A percentile compares a stretch with the other conserved stretches of the same genome.
Evolutionary conservation across 257 asterid genomes (phyloP).

Genomic region (Nicotiana tomentosiformis): DNA sequence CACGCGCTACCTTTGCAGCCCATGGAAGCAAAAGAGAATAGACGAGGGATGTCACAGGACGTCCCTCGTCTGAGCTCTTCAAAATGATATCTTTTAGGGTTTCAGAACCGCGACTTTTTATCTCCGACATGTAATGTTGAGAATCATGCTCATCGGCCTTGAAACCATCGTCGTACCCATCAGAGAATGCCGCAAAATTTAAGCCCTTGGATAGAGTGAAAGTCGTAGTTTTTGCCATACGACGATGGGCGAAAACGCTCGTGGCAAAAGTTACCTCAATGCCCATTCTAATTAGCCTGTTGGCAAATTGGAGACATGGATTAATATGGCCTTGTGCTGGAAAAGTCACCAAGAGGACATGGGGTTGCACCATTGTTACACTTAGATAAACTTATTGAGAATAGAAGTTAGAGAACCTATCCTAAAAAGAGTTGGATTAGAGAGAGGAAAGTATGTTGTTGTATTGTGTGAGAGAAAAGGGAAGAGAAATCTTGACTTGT

Average conservation of each 20-base stretch:
- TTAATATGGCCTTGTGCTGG: conserved; percentile 36
- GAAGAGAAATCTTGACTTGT: neutral
- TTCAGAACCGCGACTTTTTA: conserved; percentile 16
- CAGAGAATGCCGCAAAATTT: conserved; percentile 16
- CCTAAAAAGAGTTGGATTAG: neutral
- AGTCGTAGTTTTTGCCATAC: neutral
- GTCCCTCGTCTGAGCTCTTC: conserved; percentile 7
- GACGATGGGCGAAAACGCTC: conserved; percentile 7
- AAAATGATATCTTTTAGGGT: conserved; percentile 15
- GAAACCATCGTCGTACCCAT: conserved; percentile 23
- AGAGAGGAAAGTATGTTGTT: neutral
- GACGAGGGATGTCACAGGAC: conserved; percentile 20
- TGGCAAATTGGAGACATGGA: conserved; percentile 27
- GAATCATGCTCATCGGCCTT: neutral
- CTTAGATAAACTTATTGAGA: too few species aligned
- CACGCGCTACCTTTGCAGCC: conserved; percentile 31
- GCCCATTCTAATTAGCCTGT: conserved; percentile 12
- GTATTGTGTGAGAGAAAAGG: neutral
- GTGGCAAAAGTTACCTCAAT: conserved; percentile 22
- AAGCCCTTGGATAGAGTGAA: neutral
- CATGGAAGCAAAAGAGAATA: conserved; percentile 26
- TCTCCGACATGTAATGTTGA: conserved; percentile 8
- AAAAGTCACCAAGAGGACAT: conserved; percentile 19
- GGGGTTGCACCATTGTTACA: neutral
- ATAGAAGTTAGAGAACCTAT: neutral